Evolutionary conservation across 2,329 filamentous ascomycete genomes (phyloP).

Genomic region (Amylocarpus encephaloides): DNA sequence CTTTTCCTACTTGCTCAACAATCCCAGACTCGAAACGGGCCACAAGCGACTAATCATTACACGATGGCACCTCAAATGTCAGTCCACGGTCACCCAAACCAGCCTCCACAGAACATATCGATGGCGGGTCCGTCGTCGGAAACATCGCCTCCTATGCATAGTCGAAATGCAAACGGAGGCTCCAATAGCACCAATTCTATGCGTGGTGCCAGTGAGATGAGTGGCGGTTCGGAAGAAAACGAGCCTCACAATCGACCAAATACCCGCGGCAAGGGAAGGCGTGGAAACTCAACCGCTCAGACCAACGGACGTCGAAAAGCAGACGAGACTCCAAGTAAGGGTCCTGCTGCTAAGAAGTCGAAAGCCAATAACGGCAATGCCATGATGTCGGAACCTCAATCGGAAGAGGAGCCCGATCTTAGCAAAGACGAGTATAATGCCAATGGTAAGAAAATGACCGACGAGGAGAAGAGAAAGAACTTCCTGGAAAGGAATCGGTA

Average conservation of each 20-base stretch:
- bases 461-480: constrained; percentile 97
- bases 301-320: constrained; percentile 72
- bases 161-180: constrained; percentile 35
- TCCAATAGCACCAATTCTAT: constrained; percentile 37
- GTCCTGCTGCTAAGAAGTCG: constrained; percentile 61
- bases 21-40: constrained; percentile 45
- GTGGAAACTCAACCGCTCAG: constrained; percentile 41
- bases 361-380: constrained; percentile 50
- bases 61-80: constrained; percentile 27
- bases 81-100: constrained; percentile 24
- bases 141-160: constrained; percentile 45
- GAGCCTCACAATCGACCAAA: constrained; percentile 58
- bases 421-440: constrained; percentile 52
- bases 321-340: constrained; percentile 60
- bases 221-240: constrained; percentile 51
- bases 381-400: constrained; percentile 30
- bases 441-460: constrained; percentile 83
- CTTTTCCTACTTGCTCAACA: constrained; percentile 78
- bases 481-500: constrained; percentile 96
- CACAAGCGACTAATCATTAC: constrained; percentile 35
- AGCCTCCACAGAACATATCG: constrained; percentile 17
- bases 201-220: constrained; percentile 59
- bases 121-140: constrained; percentile 21
- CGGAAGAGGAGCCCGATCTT: constrained; percentile 37
- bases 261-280: constrained; percentile 64